These are phyloP conservation scores for Zoysia japonica DNA, from an alignment of 176 grass and related monocot genomes.

Conservation along the genomic window DNA sequence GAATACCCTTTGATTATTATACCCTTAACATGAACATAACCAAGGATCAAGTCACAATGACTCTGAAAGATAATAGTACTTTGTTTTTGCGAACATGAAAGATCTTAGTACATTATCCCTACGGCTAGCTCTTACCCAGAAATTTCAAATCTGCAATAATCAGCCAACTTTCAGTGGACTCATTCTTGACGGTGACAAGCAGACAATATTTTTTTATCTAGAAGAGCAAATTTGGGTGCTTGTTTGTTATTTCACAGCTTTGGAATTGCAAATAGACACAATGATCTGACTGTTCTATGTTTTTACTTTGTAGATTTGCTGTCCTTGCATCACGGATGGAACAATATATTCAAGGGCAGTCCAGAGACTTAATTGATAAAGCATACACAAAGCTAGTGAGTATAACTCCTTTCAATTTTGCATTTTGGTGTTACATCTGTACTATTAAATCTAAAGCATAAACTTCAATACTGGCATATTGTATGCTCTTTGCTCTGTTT, in stretches of 20 bases:
- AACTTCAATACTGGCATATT: constrained; percentile 6
- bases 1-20: too few relatives aligned
- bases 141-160: neutral
- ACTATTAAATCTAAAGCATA: constrained; percentile 1
- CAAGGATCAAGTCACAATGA: neutral
- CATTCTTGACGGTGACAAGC: neutral
- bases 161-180: neutral
- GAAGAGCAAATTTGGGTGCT: neutral
- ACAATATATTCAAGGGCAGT: constrained; percentile 96
- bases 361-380: constrained; percentile 96
- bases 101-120: neutral
- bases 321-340: constrained; percentile 95
- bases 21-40: neutral
- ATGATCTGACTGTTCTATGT: constrained; percentile 33
- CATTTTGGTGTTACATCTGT: constrained; percentile 28
- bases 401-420: constrained; percentile 15
- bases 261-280: neutral
- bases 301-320: constrained; percentile 67
- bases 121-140: neutral
- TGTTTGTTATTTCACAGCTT: constrained; percentile 9
- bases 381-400: constrained; percentile 93
- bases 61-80: neutral
- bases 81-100: too few relatives aligned
- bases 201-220: neutral
- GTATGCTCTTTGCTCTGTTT: neutral